Percentiles rank a stretch among this genome's conserved stretches.
Conservation (phyloP, 2,329 filamentous ascomycete genomes). For the Alternaria gansuensis region DNA sequence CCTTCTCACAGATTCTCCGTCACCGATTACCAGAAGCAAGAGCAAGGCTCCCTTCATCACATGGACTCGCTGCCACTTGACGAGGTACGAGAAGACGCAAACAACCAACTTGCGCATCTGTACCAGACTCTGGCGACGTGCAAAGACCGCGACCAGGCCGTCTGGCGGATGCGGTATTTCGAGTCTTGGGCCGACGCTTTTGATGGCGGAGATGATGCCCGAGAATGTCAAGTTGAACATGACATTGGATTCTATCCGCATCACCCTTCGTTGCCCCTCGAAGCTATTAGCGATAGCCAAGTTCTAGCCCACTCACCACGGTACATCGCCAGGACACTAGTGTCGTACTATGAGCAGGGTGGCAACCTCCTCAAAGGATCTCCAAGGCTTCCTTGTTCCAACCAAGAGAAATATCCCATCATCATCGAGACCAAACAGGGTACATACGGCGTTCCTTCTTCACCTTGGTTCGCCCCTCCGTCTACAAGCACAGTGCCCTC, state of each 20-base stretch:
- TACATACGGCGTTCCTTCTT: slow-evolving; percentile 27
- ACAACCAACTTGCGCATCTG: slow-evolving; percentile 14
- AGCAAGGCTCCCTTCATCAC: background rate
- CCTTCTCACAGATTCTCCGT: slow-evolving; percentile 8
- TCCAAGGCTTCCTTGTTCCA: slow-evolving; percentile 16
- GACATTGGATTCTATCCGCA: slow-evolving; percentile 25
- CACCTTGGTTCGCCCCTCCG: slow-evolving; percentile 30
- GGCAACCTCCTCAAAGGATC: slow-evolving; percentile 30
- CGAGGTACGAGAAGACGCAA: slow-evolving; percentile 10
- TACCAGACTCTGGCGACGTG: slow-evolving; percentile 13
- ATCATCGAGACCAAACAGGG: slow-evolving; percentile 34
- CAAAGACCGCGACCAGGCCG: slow-evolving; percentile 23
- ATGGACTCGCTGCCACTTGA: slow-evolving; percentile 11
- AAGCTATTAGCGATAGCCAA: background rate
- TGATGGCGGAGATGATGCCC: slow-evolving; percentile 7
- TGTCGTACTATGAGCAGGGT: slow-evolving; percentile 35
- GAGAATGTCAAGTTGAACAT: slow-evolving; percentile 1
- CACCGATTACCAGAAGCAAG: background rate
- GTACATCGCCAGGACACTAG: slow-evolving; percentile 31
- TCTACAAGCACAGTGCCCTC: slow-evolving; percentile 22
- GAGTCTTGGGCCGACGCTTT: slow-evolving; percentile 28
- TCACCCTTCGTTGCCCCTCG: slow-evolving; percentile 10
- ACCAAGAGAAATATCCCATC: slow-evolving; percentile 18
- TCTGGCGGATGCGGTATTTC: slow-evolving; percentile 30
- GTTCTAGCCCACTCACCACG: slow-evolving; percentile 10